Evolutionary conservation across 331 rosid genomes (phyloP), one percentile per base, ranked within the genome.

Genomic region (Dryas integrifolia): DNA sequence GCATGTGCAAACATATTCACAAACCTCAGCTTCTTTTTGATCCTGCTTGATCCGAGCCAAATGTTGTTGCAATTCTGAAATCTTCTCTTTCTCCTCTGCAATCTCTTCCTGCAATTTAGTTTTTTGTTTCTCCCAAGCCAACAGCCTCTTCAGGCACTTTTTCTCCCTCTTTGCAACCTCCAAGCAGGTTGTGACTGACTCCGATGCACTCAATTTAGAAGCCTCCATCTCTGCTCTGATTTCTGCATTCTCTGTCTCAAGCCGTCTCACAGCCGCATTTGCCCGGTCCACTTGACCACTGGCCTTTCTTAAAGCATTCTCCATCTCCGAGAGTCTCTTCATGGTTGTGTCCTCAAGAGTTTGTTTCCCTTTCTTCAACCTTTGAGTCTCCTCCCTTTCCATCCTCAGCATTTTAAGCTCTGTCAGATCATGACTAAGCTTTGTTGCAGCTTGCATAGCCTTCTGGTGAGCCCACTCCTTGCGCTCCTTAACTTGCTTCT

Each of bases 191-290:
- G 77, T 76, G 61, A 84, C 92, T 0, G 97, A 91, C 78, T 94
- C 98, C 48, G 96, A 87, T 12, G 98, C 95, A 85, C 97, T 94
- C 82, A 94, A 76, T 72, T 94, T 94, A 49, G 94, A 91, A 78
- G 98, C 98, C 89, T 91, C 96, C 95, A 89, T 91, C 87, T 94
- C 97, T 77, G 98, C 98, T 76, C 85, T 88, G 75, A 94, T 88
- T 83, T 94, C 98, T 21, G 97, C 98, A 86, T 89, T 89, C 84
- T 94, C 96, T 6, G 78, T 80, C 85, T 94, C 98, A 45, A 94
- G 88, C 44, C 90, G 82, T 61, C 92, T 90, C 77, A 94, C 96
- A 49, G 89, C 88, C 13, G 90, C 92, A 85, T 91, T 88, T 24
- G 96, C 92, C n/a, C 86, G 86, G 87, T 94, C 96, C 83, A 91